Evolutionary conservation across 2,329 filamentous ascomycete species (phyloP).

Genomic region (Alternaria hordeiaustralica): DNA sequence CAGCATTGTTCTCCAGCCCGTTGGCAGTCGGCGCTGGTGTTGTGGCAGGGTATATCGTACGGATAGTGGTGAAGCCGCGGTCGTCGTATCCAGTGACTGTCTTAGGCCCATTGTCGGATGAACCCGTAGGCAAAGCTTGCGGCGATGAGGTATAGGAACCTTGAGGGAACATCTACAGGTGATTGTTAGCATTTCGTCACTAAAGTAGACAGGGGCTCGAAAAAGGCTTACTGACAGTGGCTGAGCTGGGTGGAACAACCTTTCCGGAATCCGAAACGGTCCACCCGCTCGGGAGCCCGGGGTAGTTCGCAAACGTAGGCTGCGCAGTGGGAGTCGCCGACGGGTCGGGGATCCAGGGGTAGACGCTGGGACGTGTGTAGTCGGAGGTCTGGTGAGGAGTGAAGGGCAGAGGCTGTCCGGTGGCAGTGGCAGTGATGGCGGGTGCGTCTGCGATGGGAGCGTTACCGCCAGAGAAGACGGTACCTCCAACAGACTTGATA

Average conservation of each 20-base stretch:
- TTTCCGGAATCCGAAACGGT: constrained; percentile 79
- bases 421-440: constrained; percentile 67
- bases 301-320: constrained; percentile 54
- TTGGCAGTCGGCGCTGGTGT: constrained; percentile 10
- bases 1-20: constrained; percentile 17
- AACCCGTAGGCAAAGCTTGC: constrained; percentile 46
- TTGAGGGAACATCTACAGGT: constrained; percentile 57
- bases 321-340: constrained; percentile 59
- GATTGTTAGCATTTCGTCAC: constrained; percentile 20
- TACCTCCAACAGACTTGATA: constrained; percentile 80
- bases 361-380: constrained; percentile 50
- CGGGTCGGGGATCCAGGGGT: constrained; percentile 69
- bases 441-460: constrained; percentile 63
- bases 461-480: constrained; percentile 68
- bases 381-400: constrained; percentile 65
- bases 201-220: constrained; percentile 9
- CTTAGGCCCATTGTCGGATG: constrained; percentile 36
- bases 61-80: constrained; percentile 58
- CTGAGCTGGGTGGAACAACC: constrained; percentile 74
- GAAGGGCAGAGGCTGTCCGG: constrained; percentile 71
- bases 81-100: constrained; percentile 55
- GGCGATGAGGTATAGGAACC: constrained; percentile 61
- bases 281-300: constrained; percentile 79
- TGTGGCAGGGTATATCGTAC: constrained; percentile 38
- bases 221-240: constrained; percentile 67